Evolutionary conservation across 805 yeast species (phyloP).

Genomic region (Pachysolen tannophilus): DNA sequence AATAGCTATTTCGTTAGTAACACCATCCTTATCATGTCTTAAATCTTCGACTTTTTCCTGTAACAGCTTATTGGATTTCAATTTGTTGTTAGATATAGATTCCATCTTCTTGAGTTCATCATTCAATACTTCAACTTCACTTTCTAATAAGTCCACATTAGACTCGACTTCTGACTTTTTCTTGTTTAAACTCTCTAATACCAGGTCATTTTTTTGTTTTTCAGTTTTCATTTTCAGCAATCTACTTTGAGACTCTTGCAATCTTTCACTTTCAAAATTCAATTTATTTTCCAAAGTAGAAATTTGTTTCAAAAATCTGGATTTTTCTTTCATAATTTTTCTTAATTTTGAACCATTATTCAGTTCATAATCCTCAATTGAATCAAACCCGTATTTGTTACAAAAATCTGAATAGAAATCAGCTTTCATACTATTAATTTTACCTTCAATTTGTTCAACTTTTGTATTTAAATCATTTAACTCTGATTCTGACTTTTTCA

Average conservation of each 20-base stretch:
- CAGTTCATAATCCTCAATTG: conserved; percentile 62
- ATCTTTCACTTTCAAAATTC: conserved; percentile 56
- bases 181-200: conserved; percentile 22
- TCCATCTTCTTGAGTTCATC: conserved; percentile 28
- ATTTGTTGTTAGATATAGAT: conserved; percentile 3
- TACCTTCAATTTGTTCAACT: conserved; percentile 15
- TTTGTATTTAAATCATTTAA: conserved; percentile 13
- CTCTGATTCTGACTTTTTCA: conserved; percentile 8
- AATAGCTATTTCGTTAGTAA: conserved; percentile 26
- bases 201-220: conserved; percentile 25
- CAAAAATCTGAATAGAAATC: conserved; percentile 50
- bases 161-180: conserved; percentile 24
- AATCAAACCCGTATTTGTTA: conserved; percentile 23
- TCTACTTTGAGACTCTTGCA: conserved; percentile 41
- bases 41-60: conserved; percentile 16
- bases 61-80: conserved; percentile 1
- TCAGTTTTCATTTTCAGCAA: conserved; percentile 34
- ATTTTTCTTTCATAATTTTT: conserved; percentile 49
- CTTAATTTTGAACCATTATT: conserved; percentile 53
- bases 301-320: conserved; percentile 54
- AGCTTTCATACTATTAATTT: conserved; percentile 28
- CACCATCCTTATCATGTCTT: conserved; percentile 22
- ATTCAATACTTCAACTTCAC: conserved; percentile 30
- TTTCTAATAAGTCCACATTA: conserved; percentile 28
- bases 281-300: conserved; percentile 52